Conservation (phyloP, 306 rosid genomes). For the Urtica urens region DNA sequence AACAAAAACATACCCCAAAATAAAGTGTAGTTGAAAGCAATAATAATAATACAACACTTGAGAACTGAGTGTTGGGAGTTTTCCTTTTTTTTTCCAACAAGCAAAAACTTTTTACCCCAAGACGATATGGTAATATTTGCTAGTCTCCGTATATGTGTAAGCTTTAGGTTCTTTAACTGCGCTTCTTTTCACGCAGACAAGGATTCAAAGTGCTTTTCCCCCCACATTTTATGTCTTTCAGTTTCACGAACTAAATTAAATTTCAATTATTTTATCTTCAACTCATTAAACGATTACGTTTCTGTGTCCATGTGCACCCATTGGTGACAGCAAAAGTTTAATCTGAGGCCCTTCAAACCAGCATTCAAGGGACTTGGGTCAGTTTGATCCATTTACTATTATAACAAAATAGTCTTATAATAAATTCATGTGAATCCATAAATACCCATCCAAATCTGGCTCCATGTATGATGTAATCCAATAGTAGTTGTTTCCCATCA, state of each 20-base stretch:
- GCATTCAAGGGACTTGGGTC: neutral
- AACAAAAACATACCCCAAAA: no score
- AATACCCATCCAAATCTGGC: neutral
- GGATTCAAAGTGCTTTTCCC: slow-evolving; percentile 8
- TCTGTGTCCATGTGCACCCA: slow-evolving; percentile 20
- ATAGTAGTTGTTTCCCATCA: no score
- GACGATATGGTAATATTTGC: neutral
- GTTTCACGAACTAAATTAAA: neutral
- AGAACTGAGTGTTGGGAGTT: neutral
- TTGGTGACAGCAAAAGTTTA: slow-evolving; percentile 23
- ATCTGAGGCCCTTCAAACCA: slow-evolving; percentile 17
- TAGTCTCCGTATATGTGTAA: neutral
- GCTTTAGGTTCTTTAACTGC: neutral
- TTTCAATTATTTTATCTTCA: neutral
- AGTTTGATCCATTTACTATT: neutral
- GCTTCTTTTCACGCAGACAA: slow-evolving; percentile 25
- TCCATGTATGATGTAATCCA: no score
- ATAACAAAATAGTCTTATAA: neutral
- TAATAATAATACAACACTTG: neutral
- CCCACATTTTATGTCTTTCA: neutral
- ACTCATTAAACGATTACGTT: neutral
- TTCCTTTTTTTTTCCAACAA: no score
- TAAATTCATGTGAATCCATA: neutral
- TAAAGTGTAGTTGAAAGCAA: no score
- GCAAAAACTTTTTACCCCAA: neutral